Base-by-base conservation (phyloP, 139 green algal genomes). In the Coelastrella sp. region DNA sequence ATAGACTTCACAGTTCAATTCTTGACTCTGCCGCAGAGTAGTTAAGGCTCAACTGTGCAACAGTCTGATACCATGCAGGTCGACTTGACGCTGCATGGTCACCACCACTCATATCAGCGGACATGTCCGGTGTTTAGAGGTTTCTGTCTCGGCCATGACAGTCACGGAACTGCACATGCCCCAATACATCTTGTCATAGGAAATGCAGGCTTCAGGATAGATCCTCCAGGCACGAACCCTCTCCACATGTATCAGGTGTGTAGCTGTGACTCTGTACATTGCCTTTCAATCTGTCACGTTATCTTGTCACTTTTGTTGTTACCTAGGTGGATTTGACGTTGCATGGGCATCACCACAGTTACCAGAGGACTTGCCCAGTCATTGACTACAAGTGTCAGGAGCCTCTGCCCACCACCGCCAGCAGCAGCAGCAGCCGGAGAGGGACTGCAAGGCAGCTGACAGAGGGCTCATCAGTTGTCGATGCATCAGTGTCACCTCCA, bases 71-170 rank as follows among this genome's bases (percentile, higher is more conserved):
- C 19, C 17, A 7, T 49, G 7, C 83, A 88, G 87, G 79, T 89
- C 6, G 70, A 87, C 76, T 25, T 90, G 22, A 85, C 83, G 4
- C 66, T 92, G n/a, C 66, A 81, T 84, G 95, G 95, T 59, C 95
- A 97, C 90, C 93, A 96, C 90, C 95, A 97, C 92, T 92, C 65
- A 56, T 97, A 96, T 88, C 95, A 96, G 88, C 93, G 95, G 82
- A 97, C 92, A 15, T 97, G 95, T 92, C 89, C 91, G 6, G 87
- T 93, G 4, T 25, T 78, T 65, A 70, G 72, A 17, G 49, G 85
- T 15, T 15, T 8, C 15, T 93, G 91, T 72, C n/a, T 27, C 24
- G 68, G 84, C 27, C n/a, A 79, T 15, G 79, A 22, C 85, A 90
- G 58, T 10, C 49, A 25, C 0, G 12, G 82, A 24, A 57, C 12